Percentiles rank a stretch among this genome's conserved stretches.
These are phyloP conservation scores for Alternaria sp. DNA, from an alignment of 2,329 filamentous ascomycete genomes.

Conservation along the genomic window DNA sequence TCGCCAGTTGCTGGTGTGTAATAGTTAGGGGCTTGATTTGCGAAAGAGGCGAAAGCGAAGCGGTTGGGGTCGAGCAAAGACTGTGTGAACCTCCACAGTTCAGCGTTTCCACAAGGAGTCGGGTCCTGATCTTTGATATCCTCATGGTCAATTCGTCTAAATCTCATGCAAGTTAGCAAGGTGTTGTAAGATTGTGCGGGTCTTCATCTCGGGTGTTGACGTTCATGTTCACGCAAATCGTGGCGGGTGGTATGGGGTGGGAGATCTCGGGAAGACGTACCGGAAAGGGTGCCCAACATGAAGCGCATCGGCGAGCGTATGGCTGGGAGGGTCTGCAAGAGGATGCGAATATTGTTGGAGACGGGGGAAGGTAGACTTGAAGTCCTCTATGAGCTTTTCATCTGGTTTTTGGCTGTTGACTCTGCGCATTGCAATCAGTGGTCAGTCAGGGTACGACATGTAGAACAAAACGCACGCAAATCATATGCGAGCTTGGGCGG, in stretches of 20 bases:
- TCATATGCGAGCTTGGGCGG: conserved; percentile 22
- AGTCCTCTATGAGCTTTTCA: conserved; percentile 83
- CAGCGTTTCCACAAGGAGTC: conserved; percentile 79
- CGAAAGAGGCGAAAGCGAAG: conserved; percentile 80
- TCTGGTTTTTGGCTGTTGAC: conserved; percentile 85
- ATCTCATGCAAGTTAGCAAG: neutral
- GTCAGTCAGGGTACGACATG: conserved; percentile 15
- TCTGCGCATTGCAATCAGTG: conserved; percentile 53
- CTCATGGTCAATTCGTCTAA: conserved; percentile 56
- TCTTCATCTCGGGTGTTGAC: neutral
- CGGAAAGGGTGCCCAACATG: conserved; percentile 55
- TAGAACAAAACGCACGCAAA: conserved; percentile 40
- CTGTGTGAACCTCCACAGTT: conserved; percentile 87
- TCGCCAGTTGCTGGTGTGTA: conserved; percentile 88
- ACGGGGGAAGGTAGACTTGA: conserved; percentile 83
- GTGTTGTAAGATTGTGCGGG: neutral
- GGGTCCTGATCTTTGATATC: conserved; percentile 79
- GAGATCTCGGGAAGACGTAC: conserved; percentile 47
- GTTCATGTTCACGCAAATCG: conserved; percentile 13
- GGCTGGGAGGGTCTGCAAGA: conserved; percentile 49
- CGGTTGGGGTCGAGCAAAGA: conserved; percentile 87
- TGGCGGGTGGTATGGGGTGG: conserved; percentile 12
- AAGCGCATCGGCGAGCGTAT: conserved; percentile 58
- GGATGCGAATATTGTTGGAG: conserved; percentile 61
- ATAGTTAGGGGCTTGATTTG: conserved; percentile 81